Conservation (phyloP, 192 early-diverging fungal species). For the Rhizoclosmatium sp. region DNA sequence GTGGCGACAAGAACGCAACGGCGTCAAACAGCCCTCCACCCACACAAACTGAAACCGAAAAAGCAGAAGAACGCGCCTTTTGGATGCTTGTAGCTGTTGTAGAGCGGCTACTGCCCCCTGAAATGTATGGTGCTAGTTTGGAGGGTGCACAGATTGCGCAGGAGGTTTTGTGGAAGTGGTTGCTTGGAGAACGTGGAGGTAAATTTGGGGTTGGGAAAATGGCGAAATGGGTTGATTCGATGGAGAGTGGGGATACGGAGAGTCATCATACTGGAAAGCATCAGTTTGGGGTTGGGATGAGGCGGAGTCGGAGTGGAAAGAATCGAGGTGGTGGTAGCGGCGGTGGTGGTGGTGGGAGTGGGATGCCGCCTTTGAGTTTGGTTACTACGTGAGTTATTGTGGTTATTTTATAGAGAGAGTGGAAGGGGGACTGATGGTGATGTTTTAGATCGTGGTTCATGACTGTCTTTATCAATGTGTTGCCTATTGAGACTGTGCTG, state of each 20-base stretch:
- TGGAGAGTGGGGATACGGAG: conserved; percentile 38
- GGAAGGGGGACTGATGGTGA: background rate
- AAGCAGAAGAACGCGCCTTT: conserved; percentile 77
- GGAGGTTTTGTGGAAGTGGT: conserved; percentile 65
- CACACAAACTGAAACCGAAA: background rate
- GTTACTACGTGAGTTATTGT: conserved; percentile 69
- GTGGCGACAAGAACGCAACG: background rate
- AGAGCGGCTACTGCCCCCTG: conserved; percentile 75
- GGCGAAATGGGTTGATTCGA: conserved; percentile 50
- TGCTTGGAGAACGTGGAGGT: conserved; percentile 50
- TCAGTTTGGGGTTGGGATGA: conserved; percentile 1
- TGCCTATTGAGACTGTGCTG: conserved; percentile 78
- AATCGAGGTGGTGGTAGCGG: conserved; percentile 29
- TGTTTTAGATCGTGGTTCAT: conserved; percentile 70
- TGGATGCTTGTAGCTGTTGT: conserved; percentile 81
- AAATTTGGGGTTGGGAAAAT: conserved; percentile 57
- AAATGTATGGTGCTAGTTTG: conserved; percentile 77
- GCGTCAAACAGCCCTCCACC: background rate
- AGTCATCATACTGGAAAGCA: conserved; percentile 7
- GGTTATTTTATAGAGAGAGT: background rate
- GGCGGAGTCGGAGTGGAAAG: conserved; percentile 21
- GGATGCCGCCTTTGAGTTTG: conserved; percentile 72
- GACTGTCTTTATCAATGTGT: conserved; percentile 79
- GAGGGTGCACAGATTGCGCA: conserved; percentile 78
- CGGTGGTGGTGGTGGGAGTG: conserved; percentile 43